Base-by-base conservation (phyloP, 352 stramenopile genomes). In the Phytophthora uliginosa region DNA sequence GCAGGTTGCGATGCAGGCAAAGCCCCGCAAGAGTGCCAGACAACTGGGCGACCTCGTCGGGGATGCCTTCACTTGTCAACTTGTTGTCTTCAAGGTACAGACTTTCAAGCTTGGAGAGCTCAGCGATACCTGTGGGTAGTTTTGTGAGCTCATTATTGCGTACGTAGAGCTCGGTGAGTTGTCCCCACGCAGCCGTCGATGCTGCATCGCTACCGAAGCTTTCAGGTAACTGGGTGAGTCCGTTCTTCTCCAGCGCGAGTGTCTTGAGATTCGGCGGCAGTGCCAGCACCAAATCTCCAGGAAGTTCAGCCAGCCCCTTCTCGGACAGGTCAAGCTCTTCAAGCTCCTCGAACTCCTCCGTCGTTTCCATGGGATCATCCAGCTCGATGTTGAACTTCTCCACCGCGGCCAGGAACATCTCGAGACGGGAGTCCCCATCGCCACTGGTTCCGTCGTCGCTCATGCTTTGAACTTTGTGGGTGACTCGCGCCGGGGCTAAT, bases 11-110 rank as follows among this genome's bases (percentile, higher is more conserved):
- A 62, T 97, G 90, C 6, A 97, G 47, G 42, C 88, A 95, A 47
- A 97, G 80, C 0, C 91, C 89, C 7, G 81, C 76, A 17, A 97
- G 53, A 4, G 38, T 80, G n/a, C 66, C 48, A 5, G 75, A 69
- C 1, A 95, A 77, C 8, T 79, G 66, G 2, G 67, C 73, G 38
- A 97, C 79, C 18, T 69, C 66, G 18, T 82, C 61, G 0, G 89
- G 89, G 60, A 97, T 85, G 7, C 88, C 83, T 4, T 81, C 73
- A 9, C 66, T 73, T 20, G 84, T 92, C 51, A 97, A 63, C 36
- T 88, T 75, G 59, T 97, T 97, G 67, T 96, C 89, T 81, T 97
- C 91, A 31, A 97, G 72, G 31, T 96, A 97, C 15, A 97, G 36
- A 58, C 82, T 92, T 73, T 97, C 89, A 22, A 97, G 81, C 22